Evolutionary conservation across 176 grass and related monocot genomes (phyloP).

Genomic region (Carex littledalei): DNA sequence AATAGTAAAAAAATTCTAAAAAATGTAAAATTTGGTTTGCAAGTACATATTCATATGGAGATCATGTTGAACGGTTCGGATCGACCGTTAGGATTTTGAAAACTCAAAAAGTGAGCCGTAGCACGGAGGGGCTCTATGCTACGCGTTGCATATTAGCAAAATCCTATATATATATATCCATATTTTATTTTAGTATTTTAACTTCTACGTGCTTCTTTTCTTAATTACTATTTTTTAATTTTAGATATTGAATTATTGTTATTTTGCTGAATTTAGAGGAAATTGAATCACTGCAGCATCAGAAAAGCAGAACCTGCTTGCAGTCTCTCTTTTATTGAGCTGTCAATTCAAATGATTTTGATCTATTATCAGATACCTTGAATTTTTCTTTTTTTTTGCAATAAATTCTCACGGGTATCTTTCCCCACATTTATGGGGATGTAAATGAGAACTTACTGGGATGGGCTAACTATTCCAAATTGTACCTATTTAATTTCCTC

Average conservation of each 20-base stretch:
- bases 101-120: too few relatives aligned
- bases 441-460: not conserved
- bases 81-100: too few relatives aligned
- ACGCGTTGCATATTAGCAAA: too few relatives aligned
- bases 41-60: too few relatives aligned
- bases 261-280: not conserved
- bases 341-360: slow-evolving; percentile 28
- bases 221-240: not conserved
- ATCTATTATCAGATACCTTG: slow-evolving; percentile 22
- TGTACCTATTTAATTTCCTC: slow-evolving; percentile 8
- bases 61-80: too few relatives aligned
- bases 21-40: too few relatives aligned
- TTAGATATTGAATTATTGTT: not conserved
- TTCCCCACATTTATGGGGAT: slow-evolving; percentile 7
- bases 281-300: slow-evolving; percentile 6
- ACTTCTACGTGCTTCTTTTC: not conserved
- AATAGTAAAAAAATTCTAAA: too few relatives aligned
- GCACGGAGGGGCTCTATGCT: too few relatives aligned
- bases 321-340: slow-evolving; percentile 22
- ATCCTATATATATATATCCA: too few relatives aligned
- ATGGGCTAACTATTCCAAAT: slow-evolving; percentile 16
- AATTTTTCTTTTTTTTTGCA: not conserved
- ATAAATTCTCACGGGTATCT: slow-evolving; percentile 6
- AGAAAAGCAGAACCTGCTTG: slow-evolving; percentile 21
- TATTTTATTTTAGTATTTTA: not conserved